Evolutionary conservation across 257 asterid genomes (phyloP), one percentile per base, ranked within the genome.

Genomic region (Solanum megistacrolobum): DNA sequence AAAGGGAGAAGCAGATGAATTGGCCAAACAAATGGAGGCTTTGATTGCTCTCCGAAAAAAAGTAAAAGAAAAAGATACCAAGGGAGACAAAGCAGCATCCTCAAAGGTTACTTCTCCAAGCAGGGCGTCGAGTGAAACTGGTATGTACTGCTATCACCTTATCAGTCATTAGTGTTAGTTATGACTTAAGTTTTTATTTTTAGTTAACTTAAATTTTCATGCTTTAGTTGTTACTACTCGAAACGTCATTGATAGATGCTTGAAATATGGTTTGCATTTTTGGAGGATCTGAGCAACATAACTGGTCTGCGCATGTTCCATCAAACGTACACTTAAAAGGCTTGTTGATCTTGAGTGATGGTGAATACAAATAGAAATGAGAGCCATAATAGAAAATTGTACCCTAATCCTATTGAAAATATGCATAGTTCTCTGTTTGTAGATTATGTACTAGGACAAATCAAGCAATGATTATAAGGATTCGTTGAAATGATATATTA

Each of bases 11-110:
- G 94, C 94, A 4, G 89, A 69, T 14, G 94, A 29, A 14, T 31
- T 94, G 74, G 91, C 89, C 76, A 90, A 89, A 69, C 96, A 94
- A 9, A 94, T 94, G 96, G 91, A 92, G 32, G 93, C 96, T 12
- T 48, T 93, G 5, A 84, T 94, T 27, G 94, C 94, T 21, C 92
- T 94, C 11, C 71, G 92, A 5, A 87, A 91, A 8, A 94, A 91
- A 73, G 94, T 93, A 14, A 93, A 92, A 83, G 32, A 90, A 43
- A 93, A 94, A 0, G 69, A 83, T 0, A 93, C 10, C 52, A 74
- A 36, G 38, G 76, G 23, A 72, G 46, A 74, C 18, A 35, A 74
- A 74, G 83, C 20, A 81, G 29, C 68, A 48, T 81, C 69, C 29
- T 81, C 85, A 46, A 81, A 88, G 90, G 92, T 60, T 8, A 58